Base-by-base conservation (phyloP, 208 protist species). In the Trypanosoma lewisi region DNA sequence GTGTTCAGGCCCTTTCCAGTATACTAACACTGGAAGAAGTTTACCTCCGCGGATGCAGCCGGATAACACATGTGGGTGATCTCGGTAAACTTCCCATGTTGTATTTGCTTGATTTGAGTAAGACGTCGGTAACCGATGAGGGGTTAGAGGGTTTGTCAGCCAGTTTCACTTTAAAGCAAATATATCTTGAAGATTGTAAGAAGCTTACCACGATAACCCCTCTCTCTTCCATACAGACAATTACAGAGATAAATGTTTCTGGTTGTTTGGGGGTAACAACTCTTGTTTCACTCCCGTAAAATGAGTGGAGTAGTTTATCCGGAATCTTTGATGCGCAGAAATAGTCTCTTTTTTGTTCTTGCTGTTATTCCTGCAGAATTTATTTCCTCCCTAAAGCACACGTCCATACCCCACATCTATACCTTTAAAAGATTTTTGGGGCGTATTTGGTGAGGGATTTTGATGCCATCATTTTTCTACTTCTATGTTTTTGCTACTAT, bases 161-260 rank as follows among this genome's bases (percentile, higher is more conserved):
- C 8, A 57, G 51, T 57, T 11, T 11, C 14, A 57, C 25, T 16
- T 31, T 60, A 19, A 33, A 9, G 19, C 12, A 47, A 31, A 44
- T 60, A 16, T n/a, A 21, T 48, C 31, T 60, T 28, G 33, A 44
- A 27, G 33, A 60, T 47, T 60, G 54, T 21, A 60, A 25, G 47
- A 60, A 30, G 9, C 4, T 60, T 34, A 44, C 37, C 21, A 33
- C 33, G 17, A 21, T 60, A 8, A 9, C 31, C 16, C 16, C 54
- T 33, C 19, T 60, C 4, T n/a, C 37, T 16, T 60, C 54, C 19
- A 48, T 60, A 28, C 25, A 60, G 2, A 47, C 37, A 17, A 44
- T 60, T 44, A 33, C 33, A 31, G 37, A 48, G 11, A 27, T 60
- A 31, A 60, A 27, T 30, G 30, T 60, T 44, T 33, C 36, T 47